phyloP scores from a whole-genome alignment of 169 alveolate species.

The Eimeria necatrix region DNA sequence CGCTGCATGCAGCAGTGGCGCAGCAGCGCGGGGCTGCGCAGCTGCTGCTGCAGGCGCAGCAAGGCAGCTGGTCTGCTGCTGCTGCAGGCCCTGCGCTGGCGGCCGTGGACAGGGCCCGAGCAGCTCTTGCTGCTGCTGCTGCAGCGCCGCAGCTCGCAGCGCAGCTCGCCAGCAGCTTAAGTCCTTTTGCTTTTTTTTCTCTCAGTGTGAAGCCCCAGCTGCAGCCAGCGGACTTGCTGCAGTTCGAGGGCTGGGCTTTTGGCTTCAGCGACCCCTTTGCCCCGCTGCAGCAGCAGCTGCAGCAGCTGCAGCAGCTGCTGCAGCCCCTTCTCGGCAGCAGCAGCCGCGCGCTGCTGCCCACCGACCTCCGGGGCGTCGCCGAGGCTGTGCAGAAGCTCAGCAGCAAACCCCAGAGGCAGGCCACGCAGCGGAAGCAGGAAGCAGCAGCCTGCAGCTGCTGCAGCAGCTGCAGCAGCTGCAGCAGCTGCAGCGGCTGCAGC shows the following conservation, averaged over 20 bases:
- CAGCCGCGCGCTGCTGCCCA: slow-evolving; percentile 68
- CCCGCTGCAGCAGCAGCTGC: neutral
- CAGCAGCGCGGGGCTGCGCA: neutral
- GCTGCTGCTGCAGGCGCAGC: slow-evolving; percentile 42
- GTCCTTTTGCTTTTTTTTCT: slow-evolving; percentile 53
- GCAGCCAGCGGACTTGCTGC: slow-evolving; percentile 52
- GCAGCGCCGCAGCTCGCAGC: slow-evolving; percentile 19
- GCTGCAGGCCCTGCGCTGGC: slow-evolving; percentile 28
- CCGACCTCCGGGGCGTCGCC: slow-evolving; percentile 59
- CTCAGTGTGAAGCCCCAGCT: neutral
- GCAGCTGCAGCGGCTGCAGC: slow-evolving; percentile 21
- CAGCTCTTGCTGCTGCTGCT: neutral
- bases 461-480: slow-evolving; percentile 19
- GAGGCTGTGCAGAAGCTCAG: slow-evolving; percentile 67
- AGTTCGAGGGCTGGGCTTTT: slow-evolving; percentile 65
- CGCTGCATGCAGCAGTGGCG: slow-evolving; percentile 43
- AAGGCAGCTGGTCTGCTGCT: slow-evolving; percentile 46
- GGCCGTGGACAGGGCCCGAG: slow-evolving; percentile 38
- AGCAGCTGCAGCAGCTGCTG: slow-evolving; percentile 28
- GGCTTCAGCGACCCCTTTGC: slow-evolving; percentile 30
- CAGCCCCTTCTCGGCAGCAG: slow-evolving; percentile 32
- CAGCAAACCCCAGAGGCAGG: slow-evolving; percentile 66
- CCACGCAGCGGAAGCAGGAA: slow-evolving; percentile 53
- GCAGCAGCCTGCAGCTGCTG: slow-evolving; percentile 30
- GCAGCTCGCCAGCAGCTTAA: slow-evolving; percentile 38